Base-by-base conservation (phyloP, 2,329 filamentous ascomycete genomes). In the Tolypocladium cylindrosporum region DNA sequence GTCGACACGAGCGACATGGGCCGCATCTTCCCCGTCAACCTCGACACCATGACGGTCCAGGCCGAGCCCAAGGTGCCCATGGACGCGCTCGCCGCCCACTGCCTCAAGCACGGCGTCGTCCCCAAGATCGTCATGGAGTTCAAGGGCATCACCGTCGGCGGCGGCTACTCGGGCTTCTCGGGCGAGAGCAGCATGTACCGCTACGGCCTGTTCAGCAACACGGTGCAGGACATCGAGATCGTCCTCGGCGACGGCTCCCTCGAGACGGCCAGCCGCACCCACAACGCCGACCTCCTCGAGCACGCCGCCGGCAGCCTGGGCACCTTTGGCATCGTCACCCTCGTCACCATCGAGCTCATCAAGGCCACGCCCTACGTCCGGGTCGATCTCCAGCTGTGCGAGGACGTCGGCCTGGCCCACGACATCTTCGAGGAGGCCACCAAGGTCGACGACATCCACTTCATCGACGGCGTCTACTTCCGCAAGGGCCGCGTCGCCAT, bases 91-190 rank as follows among this genome's bases (percentile, higher is more conserved):
- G 78, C 81, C 21, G 77, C 78, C 56, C 75, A 75, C 16, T 81
- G 78, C 2, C 66, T 84, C 27, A 71, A 74, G 42, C 68, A 80
- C 59, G 77, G 76, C 13, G 69, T 83, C 3, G 71, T 83, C 7
- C 80, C 81, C 4, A 79, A 79, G 3, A 80, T 84, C 9, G 79
- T 83, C 13, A 82, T 81, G 75, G 81, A 84, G 61, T 84, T 84
- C 63, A 80, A 79, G 21, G 81, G 80, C 27, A 84, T 84, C 63
- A 84, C 81, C 3, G 79, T 77, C n/a, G 81, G 81, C 19, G 81
- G 81, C 10, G 80, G 79, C 2, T 83, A 77, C 65, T 77, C 79
- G 8, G 81, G 81, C 10, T 81, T 79, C 27, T 76, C 79, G 11
- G 81, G 79, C 16, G 81, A 84, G 66, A 81, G 78, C 66, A 80